Base-by-base conservation (phyloP, 2,329 filamentous ascomycete species). In the Orbilia blumenaviensis region DNA sequence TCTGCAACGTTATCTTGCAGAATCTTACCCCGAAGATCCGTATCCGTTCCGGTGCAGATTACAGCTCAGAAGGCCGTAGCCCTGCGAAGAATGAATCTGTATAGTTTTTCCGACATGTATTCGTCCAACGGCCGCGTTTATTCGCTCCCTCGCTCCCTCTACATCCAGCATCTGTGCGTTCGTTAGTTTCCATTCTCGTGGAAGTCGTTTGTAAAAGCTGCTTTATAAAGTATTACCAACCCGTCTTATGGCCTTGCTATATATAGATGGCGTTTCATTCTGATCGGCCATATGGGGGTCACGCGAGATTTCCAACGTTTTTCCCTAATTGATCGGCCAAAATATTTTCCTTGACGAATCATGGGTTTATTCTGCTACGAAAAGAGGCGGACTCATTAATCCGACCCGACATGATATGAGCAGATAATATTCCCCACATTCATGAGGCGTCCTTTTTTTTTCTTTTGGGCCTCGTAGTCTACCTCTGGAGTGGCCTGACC, bases 21-120 rank as follows among this genome's bases (percentile, higher is more conserved):
- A 74, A 56, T 74, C 62, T 54, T 62, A 66, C 36, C 14, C 69
- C 6, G 69, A 74, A 62, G 69, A 74, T 27, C 62, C 69, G 14
- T 74, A 74, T 56, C 69, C 69, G 41, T 44, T 74, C n/a, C 52
- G 61, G 38, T 66, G 69, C 69, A 74, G 69, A 67, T 66, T 74
- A 48, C 69, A 74, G 23, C 38, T 74, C 48, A 54, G 62, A 50
- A 23, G 32, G 42, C 44, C 61, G 6, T 46, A 62, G 36, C 25
- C 38, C 34, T 46, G 52, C 5, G 25, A 34, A 54, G 52, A n/a
- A 38, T 21, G 25, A 56, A 56, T 38, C 52, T 56, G 52, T 12
- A 38, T 12, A 32, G 18, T 56, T 56, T 38, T 56, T 56, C 52
- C 32, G 29, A 56, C 46, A 54, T 32, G 16, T 23, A 52, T 38